Conservation (phyloP, 2,329 filamentous ascomycete species). For the Trichoderma aggressivum region DNA sequence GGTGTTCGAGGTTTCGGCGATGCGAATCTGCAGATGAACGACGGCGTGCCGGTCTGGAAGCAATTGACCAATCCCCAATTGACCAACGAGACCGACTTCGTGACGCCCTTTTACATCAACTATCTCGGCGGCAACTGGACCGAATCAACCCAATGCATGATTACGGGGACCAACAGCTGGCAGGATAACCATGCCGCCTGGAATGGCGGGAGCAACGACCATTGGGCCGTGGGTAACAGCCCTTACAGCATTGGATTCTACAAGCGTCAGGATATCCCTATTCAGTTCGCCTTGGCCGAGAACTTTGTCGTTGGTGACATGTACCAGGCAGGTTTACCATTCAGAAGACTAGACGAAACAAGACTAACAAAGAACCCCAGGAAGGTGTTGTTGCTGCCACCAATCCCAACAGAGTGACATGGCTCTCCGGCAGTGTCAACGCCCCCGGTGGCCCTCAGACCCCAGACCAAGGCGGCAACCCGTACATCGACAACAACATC, state of each 20-base stretch:
- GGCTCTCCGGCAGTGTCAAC: slow-evolving; percentile 51
- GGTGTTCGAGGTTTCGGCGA: slow-evolving; percentile 54
- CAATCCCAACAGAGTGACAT: slow-evolving; percentile 50
- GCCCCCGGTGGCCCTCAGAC: slow-evolving; percentile 43
- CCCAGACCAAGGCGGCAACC: slow-evolving; percentile 40
- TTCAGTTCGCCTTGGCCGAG: slow-evolving; percentile 54
- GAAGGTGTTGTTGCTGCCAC: slow-evolving; percentile 51
- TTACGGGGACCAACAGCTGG: slow-evolving; percentile 51
- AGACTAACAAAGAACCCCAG: slow-evolving; percentile 15
- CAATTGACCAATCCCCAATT: slow-evolving; percentile 42
- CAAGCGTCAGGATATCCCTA: slow-evolving; percentile 49
- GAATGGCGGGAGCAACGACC: slow-evolving; percentile 50
- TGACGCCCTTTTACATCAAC: slow-evolving; percentile 54
- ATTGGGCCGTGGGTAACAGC: slow-evolving; percentile 53
- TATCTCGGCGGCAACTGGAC: slow-evolving; percentile 49
- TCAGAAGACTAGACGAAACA: not conserved
- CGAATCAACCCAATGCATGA: slow-evolving; percentile 53
- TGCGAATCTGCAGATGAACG: slow-evolving; percentile 51
- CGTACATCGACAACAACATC: slow-evolving; percentile 50
- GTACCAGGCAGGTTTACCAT: slow-evolving; percentile 38
- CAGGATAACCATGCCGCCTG: slow-evolving; percentile 49
- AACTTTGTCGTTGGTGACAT: slow-evolving; percentile 54
- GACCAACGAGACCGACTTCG: slow-evolving; percentile 38
- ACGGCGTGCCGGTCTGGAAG: slow-evolving; percentile 44
- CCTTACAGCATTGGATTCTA: slow-evolving; percentile 52